Evolutionary conservation across 225 moss, liverwort and hornwort genomes (phyloP).

Genomic region (Asterella californica): DNA sequence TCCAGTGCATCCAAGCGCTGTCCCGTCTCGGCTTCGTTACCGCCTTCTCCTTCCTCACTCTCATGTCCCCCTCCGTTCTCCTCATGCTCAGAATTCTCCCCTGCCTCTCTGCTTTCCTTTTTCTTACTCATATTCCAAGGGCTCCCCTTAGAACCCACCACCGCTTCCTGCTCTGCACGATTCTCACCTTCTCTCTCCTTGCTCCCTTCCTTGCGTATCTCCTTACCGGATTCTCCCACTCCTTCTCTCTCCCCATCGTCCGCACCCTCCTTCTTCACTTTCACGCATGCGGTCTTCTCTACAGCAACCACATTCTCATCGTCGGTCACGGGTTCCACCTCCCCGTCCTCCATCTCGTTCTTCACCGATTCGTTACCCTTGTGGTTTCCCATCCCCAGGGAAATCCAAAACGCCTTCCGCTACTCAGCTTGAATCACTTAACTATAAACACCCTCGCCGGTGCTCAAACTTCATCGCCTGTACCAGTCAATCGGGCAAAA

Average conservation of each 20-base stretch:
- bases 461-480: conserved; percentile 6
- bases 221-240: conserved; percentile 25
- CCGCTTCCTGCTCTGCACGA: conserved; percentile 25
- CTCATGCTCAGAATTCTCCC: conserved; percentile 9
- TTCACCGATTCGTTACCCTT: conserved; percentile 47
- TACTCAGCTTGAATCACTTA: conserved; percentile 10
- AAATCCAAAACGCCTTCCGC: not conserved
- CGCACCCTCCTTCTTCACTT: conserved; percentile 33
- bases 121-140: conserved; percentile 29
- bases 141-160: conserved; percentile 13
- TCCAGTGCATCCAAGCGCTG: conserved; percentile 23
- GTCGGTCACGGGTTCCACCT: conserved; percentile 50
- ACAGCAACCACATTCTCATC: conserved; percentile 32
- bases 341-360: conserved; percentile 85
- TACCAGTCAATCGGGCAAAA: not conserved
- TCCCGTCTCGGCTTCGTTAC: conserved; percentile 25
- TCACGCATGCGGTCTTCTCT: conserved; percentile 34
- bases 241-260: conserved; percentile 31
- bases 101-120: conserved; percentile 28
- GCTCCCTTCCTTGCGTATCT: conserved; percentile 16
- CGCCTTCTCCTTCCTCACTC: conserved; percentile 19
- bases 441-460: not conserved
- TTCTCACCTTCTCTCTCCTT: conserved; percentile 25
- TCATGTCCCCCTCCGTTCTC: conserved; percentile 11
- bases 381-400: conserved; percentile 48